phyloP scores from a whole-genome alignment of 352 stramenopile genomes.

The Elongisporangium anandrum region DNA sequence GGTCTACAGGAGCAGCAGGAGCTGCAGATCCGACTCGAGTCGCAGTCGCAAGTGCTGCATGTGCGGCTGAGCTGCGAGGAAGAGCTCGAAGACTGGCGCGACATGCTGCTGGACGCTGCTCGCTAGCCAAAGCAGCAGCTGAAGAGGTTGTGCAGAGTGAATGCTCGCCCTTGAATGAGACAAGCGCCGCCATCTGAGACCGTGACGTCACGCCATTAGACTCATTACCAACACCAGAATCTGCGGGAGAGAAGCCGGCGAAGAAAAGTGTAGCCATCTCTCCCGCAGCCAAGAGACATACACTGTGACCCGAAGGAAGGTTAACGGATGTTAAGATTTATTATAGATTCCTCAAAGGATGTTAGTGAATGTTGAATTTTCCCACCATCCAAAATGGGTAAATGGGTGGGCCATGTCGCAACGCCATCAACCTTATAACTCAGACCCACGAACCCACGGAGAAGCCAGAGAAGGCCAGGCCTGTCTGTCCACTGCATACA shows the following conservation, averaged over 20 bases:
- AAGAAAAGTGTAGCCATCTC: not conserved
- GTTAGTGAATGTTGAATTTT: not conserved
- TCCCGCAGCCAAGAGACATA: not conserved
- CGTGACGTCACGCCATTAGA: not conserved
- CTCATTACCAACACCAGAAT: not conserved
- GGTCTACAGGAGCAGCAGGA: constrained; percentile 16
- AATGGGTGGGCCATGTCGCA: no score
- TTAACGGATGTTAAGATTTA: not conserved
- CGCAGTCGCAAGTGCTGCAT: constrained; percentile 20
- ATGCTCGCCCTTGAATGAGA: not conserved
- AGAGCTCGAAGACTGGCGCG: constrained; percentile 33
- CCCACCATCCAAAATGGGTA: no score
- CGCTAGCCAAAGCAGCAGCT: not conserved
- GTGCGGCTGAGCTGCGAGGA: constrained; percentile 16
- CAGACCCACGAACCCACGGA: not conserved
- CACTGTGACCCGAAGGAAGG: not conserved
- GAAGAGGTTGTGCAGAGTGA: not conserved
- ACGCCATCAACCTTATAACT: not conserved
- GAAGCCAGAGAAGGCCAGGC: not conserved
- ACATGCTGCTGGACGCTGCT: constrained; percentile 12
- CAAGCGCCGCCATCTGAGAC: not conserved
- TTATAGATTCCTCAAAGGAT: not conserved
- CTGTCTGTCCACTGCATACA: not conserved
- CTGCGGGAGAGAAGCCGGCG: not conserved
- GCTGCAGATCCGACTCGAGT: constrained; percentile 29